Percentiles rank a stretch among this genome's conserved stretches.
These are phyloP conservation scores for Komagataella populi DNA, from an alignment of 805 yeast genomes.

Conservation along the genomic window DNA sequence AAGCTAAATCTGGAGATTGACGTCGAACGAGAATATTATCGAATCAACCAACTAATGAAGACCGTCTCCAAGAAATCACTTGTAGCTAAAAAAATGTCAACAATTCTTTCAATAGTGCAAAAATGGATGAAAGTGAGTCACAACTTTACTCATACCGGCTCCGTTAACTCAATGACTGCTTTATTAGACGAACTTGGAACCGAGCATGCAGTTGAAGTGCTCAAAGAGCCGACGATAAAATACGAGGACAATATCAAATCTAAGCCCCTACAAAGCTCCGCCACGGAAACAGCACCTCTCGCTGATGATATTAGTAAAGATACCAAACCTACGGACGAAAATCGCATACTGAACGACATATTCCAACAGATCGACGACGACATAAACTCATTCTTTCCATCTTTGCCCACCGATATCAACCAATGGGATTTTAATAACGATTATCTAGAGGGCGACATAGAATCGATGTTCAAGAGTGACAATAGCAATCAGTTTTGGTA, in stretches of 20 bases:
- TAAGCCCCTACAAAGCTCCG: neutral
- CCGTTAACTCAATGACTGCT: constrained; percentile 39
- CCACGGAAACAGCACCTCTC: neutral
- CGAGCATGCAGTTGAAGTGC: constrained; percentile 27
- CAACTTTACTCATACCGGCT: constrained; percentile 31
- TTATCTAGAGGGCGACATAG: neutral
- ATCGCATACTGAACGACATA: constrained; percentile 9
- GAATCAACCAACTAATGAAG: constrained; percentile 12
- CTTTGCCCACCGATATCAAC: neutral
- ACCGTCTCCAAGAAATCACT: constrained; percentile 12
- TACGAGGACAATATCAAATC: constrained; percentile 2
- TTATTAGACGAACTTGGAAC: constrained; percentile 39
- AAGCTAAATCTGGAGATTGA: constrained; percentile 19
- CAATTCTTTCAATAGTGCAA: constrained; percentile 19
- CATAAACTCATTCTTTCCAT: constrained; percentile 9
- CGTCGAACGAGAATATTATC: constrained; percentile 17
- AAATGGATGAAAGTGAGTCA: constrained; percentile 25
- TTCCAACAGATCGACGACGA: constrained; percentile 18
- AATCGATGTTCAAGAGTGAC: neutral
- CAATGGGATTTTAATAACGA: neutral
- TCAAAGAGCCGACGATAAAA: constrained; percentile 12
- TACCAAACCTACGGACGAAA: neutral
- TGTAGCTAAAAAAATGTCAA: constrained; percentile 20
- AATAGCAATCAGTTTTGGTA: neutral
- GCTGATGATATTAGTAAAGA: neutral